phyloP scores from a whole-genome alignment of 495 filamentous ascomycete genomes.

The Penicillium simplicissimum region DNA sequence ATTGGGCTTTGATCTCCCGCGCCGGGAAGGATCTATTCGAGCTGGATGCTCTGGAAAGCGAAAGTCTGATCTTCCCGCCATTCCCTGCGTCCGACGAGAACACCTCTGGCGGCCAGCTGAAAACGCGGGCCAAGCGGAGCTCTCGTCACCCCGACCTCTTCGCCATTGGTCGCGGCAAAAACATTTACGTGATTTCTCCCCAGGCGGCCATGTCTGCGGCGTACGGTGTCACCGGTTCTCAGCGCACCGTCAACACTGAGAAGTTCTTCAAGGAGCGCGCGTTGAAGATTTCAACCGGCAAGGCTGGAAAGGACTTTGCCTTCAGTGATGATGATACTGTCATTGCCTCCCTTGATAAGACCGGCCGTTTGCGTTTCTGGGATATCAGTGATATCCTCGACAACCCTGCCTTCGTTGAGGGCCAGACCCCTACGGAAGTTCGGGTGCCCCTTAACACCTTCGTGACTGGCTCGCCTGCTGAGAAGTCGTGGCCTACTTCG shows the following conservation, averaged over 20 bases:
- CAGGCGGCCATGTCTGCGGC: conserved; percentile 68
- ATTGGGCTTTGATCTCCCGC: conserved; percentile 79
- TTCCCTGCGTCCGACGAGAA: conserved; percentile 73
- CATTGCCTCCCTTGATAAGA: conserved; percentile 95
- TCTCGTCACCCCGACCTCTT: conserved; percentile 88
- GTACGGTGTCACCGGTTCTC: conserved; percentile 69
- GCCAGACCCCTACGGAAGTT: conserved; percentile 65
- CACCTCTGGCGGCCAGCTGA: conserved; percentile 83
- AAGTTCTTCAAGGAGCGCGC: conserved; percentile 82
- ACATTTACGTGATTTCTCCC: conserved; percentile 88
- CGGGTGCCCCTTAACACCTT: conserved; percentile 76
- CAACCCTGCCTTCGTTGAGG: conserved; percentile 54
- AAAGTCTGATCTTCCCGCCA: conserved; percentile 81
- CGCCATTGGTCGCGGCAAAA: conserved; percentile 92
- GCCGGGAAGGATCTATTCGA: conserved; percentile 73
- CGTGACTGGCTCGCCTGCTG: conserved; percentile 71
- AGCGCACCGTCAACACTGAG: conserved; percentile 76
- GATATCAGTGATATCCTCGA: conserved; percentile 78
- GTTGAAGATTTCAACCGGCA: conserved; percentile 91
- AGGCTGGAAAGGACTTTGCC: conserved; percentile 96
- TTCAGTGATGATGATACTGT: conserved; percentile 95
- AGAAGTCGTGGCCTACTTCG: conserved; percentile 94
- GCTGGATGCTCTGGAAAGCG: conserved; percentile 67
- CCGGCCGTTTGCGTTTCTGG: conserved; percentile 94
- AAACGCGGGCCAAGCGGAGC: conserved; percentile 90